Evolutionary conservation across 2,329 filamentous ascomycete species (phyloP).

Genomic region (Xylariaceae sp.): DNA sequence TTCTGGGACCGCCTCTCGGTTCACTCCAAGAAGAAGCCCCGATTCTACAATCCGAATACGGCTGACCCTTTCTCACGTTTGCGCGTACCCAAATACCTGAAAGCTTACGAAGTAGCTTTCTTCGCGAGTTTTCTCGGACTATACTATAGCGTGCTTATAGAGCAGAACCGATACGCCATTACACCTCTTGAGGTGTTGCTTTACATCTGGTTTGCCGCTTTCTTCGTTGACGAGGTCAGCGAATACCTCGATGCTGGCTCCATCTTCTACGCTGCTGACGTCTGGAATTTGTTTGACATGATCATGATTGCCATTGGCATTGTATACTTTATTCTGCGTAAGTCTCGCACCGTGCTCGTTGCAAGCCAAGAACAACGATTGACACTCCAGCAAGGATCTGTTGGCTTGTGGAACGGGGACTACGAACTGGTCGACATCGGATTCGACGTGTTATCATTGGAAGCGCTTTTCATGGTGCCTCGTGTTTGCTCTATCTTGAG

Average conservation of each 20-base stretch:
- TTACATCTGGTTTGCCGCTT: constrained; percentile 82
- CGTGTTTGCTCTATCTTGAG: constrained; percentile 84
- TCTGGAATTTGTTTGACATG: constrained; percentile 74
- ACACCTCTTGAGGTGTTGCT: constrained; percentile 67
- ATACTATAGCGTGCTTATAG: constrained; percentile 82
- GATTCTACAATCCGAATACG: constrained; percentile 56
- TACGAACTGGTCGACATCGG: constrained; percentile 66
- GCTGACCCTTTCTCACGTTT: constrained; percentile 65
- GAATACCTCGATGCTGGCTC: constrained; percentile 84
- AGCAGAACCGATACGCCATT: constrained; percentile 62
- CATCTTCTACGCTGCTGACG: constrained; percentile 77
- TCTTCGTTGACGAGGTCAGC: constrained; percentile 81
- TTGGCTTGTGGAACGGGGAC: constrained; percentile 61
- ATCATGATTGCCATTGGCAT: constrained; percentile 70
- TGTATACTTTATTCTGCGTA: constrained; percentile 67
- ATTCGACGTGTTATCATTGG: constrained; percentile 85
- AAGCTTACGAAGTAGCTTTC: constrained; percentile 68
- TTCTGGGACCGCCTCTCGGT: constrained; percentile 68
- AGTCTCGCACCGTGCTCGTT: constrained; percentile 32
- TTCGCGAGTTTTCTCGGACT: constrained; percentile 67
- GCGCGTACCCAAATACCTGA: constrained; percentile 67
- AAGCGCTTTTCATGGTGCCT: constrained; percentile 86
- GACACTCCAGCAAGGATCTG: constrained; percentile 45
- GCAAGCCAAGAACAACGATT: constrained; percentile 11
- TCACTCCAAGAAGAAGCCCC: constrained; percentile 60